phyloP scores from a whole-genome alignment of 768 basidiomycete species.

The Pisolithus marmoratus region DNA sequence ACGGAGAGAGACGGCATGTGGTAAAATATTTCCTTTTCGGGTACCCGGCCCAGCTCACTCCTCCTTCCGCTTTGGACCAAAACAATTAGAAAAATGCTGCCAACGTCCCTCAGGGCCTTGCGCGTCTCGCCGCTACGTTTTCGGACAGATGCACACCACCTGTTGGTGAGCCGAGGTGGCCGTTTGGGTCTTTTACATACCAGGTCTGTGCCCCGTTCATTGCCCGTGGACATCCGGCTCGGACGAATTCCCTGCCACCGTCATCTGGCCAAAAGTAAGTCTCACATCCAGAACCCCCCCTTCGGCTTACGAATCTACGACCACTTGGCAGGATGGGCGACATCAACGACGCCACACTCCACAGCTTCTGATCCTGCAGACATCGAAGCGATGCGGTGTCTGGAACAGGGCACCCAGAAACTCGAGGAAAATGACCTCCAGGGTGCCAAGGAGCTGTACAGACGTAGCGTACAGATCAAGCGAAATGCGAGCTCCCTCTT shows the following conservation, averaged over 20 bases:
- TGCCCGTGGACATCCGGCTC: conserved; percentile 5
- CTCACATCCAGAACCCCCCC: conserved; percentile 6
- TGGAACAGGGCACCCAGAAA: conserved; percentile 79
- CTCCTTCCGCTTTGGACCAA: conserved; percentile 12
- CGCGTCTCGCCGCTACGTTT: conserved; percentile 21
- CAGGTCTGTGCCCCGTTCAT: conserved; percentile 6
- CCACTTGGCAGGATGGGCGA: conserved; percentile 55
- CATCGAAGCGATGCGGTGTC: conserved; percentile 66
- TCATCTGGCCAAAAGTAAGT: conserved; percentile 23
- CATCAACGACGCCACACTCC: conserved; percentile 77
- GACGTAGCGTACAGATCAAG: conserved; percentile 75
- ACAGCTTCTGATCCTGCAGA: conserved; percentile 79
- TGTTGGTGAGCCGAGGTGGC: conserved; percentile 19
- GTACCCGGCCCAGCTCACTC: not conserved
- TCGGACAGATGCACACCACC: conserved; percentile 14
- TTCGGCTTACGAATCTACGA: not conserved
- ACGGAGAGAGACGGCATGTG: conserved; percentile 20
- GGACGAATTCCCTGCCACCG: conserved; percentile 3
- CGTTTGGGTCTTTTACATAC: conserved; percentile 15
- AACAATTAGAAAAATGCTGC: conserved; percentile 28
- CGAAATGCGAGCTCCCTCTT: conserved; percentile 77
- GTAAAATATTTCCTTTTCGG: conserved; percentile 9
- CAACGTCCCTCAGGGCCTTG: conserved; percentile 13
- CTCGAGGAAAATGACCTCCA: conserved; percentile 84
- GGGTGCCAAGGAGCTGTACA: conserved; percentile 69